Conservation (phyloP, 768 basidiomycete species). For the Tulasnella sp. region DNA sequence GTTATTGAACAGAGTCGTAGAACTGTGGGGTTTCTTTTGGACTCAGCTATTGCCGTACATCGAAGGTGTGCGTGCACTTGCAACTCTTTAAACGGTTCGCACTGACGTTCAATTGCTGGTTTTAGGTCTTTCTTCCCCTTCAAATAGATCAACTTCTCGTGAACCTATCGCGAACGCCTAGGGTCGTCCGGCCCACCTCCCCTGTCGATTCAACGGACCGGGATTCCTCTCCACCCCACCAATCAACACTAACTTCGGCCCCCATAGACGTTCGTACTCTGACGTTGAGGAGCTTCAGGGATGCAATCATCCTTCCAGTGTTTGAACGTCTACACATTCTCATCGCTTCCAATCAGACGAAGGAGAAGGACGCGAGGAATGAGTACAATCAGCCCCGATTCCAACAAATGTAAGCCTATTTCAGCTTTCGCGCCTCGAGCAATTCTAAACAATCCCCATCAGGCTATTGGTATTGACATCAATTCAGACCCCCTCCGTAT, state of each 20-base stretch:
- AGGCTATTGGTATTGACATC: conserved; percentile 40
- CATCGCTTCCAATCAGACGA: conserved; percentile 11
- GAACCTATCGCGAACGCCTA: conserved; percentile 67
- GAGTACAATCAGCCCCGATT: conserved; percentile 68
- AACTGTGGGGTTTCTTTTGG: conserved; percentile 94
- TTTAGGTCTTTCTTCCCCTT: conserved; percentile 61
- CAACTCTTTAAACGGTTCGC: neutral
- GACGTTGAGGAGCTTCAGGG: conserved; percentile 79
- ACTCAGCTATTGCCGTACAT: conserved; percentile 84
- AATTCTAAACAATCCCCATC: conserved; percentile 45
- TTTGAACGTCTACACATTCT: conserved; percentile 41
- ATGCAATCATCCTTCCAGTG: conserved; percentile 73
- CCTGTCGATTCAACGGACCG: conserved; percentile 44
- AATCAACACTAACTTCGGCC: conserved; percentile 45
- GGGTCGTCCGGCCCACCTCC: conserved; percentile 52
- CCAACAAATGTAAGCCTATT: conserved; percentile 72
- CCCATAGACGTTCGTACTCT: conserved; percentile 81
- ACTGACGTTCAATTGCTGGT: conserved; percentile 41
- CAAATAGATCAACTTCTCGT: conserved; percentile 67
- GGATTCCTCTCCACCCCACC: conserved; percentile 31
- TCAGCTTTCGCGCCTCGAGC: neutral
- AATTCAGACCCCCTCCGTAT: conserved; percentile 57
- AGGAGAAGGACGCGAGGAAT: conserved; percentile 42
- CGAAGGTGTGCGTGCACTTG: conserved; percentile 66
- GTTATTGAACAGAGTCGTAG: conserved; percentile 75